These are phyloP conservation scores for Phragmites australis DNA, from an alignment of 176 grass and related monocot species.

Conservation along the genomic window DNA sequence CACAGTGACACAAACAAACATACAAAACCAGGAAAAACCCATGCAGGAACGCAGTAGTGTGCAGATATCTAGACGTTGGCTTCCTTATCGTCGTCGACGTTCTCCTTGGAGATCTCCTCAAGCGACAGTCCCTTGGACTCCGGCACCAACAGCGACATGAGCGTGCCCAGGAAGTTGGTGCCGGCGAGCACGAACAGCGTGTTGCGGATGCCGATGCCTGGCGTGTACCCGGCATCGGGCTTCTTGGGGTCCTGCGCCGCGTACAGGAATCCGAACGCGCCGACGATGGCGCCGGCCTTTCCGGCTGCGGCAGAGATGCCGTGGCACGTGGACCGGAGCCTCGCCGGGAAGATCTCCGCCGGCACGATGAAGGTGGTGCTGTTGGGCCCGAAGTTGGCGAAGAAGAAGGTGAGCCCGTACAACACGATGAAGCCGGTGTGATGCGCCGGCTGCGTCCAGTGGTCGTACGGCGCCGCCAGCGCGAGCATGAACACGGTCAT, in stretches of 20 bases:
- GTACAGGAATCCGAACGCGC: slow-evolving; percentile 75
- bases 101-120: slow-evolving; percentile 63
- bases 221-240: slow-evolving; percentile 43
- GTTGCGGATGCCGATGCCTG: slow-evolving; percentile 63
- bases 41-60: not conserved
- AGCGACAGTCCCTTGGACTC: slow-evolving; percentile 66
- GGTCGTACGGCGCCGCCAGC: slow-evolving; percentile 52
- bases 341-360: slow-evolving; percentile 70
- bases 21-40: not conserved
- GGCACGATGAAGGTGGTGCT: slow-evolving; percentile 76
- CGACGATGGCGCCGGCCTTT: slow-evolving; percentile 70
- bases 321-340: slow-evolving; percentile 79
- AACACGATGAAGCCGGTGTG: slow-evolving; percentile 66
- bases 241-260: slow-evolving; percentile 51
- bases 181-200: slow-evolving; percentile 63
- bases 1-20: not conserved
- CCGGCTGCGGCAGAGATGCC: slow-evolving; percentile 60
- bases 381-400: slow-evolving; percentile 78
- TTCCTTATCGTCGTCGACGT: slow-evolving; percentile 28
- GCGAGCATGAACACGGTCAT: slow-evolving; percentile 84
- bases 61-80: not conserved
- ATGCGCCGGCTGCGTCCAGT: slow-evolving; percentile 42
- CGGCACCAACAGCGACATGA: slow-evolving; percentile 59
- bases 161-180: slow-evolving; percentile 53
- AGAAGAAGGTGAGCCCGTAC: slow-evolving; percentile 79